Base-by-base conservation (phyloP, 768 basidiomycete genomes). In the Agrocybe pediades region DNA sequence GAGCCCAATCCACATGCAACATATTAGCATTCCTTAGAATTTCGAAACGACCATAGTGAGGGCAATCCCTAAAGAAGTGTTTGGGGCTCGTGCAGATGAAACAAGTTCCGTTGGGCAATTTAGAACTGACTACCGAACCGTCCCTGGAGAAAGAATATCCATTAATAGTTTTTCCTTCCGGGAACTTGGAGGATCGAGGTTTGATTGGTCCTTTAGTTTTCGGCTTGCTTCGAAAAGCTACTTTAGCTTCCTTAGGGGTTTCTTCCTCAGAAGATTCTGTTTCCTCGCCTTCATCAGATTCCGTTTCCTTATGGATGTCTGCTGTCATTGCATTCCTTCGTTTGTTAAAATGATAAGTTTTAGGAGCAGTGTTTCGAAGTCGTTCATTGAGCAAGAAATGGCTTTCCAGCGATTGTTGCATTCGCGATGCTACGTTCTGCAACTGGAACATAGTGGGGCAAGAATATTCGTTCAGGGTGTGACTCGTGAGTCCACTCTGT, bases 71-170 rank as follows among this genome's bases (percentile, higher is more conserved):
- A 0, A 43, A 55, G 25, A 54, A 63, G n/a, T 67, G 65, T 1
- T 58, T 55, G 0, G 56, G 29, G 46, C 66, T 68, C 1, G 61
- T 56, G 21, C 66, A 68, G 0, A 68, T 41, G 23, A 50, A 63
- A 36, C 64, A 68, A 0, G 13, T 19, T 0, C 62, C 0, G n/a
- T n/a, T n/a, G n/a, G n/a, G n/a, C n/a, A n/a, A n/a, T n/a, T n/a
- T n/a, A n/a, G n/a, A n/a, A n/a, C n/a, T n/a, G n/a, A n/a, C n/a
- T n/a, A 39, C 41, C 1, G 47, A 49, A 13, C 50, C 54, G 25
- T 55, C 49, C 13, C 46, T 3, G 9, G 15, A 24, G 23, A 54
- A 54, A 13, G n/a, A 3, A 17, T 54, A 49, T 1, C 27, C 41
- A 11, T 36, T 36, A 0, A 55, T 39, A 2, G 23, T 50, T 9